Evolutionary conservation across 345 rosid species (phyloP), one percentile per base, ranked within the genome.

Genomic region (Citropsis articulata): DNA sequence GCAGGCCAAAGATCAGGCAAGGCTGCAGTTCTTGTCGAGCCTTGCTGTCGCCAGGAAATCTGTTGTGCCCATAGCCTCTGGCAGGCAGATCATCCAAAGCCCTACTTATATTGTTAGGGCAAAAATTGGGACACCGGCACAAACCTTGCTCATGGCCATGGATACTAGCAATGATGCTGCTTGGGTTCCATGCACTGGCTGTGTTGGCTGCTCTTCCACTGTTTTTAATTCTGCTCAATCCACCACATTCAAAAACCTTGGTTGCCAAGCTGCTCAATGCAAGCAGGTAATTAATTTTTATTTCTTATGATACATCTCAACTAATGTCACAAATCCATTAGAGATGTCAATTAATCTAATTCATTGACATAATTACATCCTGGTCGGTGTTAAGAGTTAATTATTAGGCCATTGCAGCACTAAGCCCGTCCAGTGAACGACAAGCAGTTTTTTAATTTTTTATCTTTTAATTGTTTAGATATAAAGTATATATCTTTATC

Each of bases 91-190:
- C 48, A 66, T 83, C 8, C 99, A 94, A 88, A 94, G 91, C 80
- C 95, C 98, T 28, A 92, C 94, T 45, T 96, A 96, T 57, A 82
- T 96, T 69, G 92, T 90, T 30, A 85, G 88, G 81, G 91, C 90
- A 40, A 88, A 89, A 57, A 83, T 96, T 21, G 99, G 99, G 22
- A 91, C 95, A 10, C 99, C 98, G 2, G 80, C 97, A 6, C 99
- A 96, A 78, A 69, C 93, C 67, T 72, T 96, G 91, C 90, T 94
- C 56, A 81, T 94, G 90, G 97, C 98, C 69, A 76, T 96, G 83
- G 99, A 96, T 76, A 96, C 90, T 19, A 94, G 98, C 89, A 92
- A 87, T 65, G 99, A 96, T 63, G 94, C 87, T 68, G 88, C 99
- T 36, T 96, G 92, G 98, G 38, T 96, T 35, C 97, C 98, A 22